A percentile compares a stretch with the other conserved stretches of the same genome.
Evolutionary conservation across 2,329 filamentous ascomycete genomes (phyloP).

Genomic region (Xylaria polymorpha): DNA sequence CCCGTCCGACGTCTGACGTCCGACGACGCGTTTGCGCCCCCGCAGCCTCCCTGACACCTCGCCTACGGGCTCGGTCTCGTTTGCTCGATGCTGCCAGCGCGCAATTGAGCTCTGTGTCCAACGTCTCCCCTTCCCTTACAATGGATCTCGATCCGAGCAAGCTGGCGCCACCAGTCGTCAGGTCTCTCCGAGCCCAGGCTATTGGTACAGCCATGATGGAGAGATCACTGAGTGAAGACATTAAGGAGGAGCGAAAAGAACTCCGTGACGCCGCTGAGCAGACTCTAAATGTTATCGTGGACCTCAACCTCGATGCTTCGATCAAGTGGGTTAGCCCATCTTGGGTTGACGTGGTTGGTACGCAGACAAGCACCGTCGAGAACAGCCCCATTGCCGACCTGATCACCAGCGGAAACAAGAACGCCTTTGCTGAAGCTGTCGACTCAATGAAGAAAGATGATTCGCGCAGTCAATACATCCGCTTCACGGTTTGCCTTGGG

Average conservation of each 20-base stretch:
- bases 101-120: conserved; percentile 47
- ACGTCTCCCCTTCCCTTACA: conserved; percentile 42
- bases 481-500: conserved; percentile 79
- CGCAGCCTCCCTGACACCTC: conserved; percentile 30
- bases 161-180: conserved; percentile 66
- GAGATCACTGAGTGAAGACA: conserved; percentile 83
- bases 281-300: conserved; percentile 94
- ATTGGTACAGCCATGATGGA: conserved; percentile 69
- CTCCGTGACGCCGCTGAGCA: conserved; percentile 95
- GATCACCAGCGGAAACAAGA: conserved; percentile 80
- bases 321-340: conserved; percentile 97
- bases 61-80: conserved; percentile 33
- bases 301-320: conserved; percentile 88
- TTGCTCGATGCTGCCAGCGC: conserved; percentile 52
- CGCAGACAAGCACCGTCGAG: conserved; percentile 75
- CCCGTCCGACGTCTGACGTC: conserved; percentile 33
- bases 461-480: conserved; percentile 89
- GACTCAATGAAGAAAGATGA: conserved; percentile 94
- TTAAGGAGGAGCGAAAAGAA: conserved; percentile 92
- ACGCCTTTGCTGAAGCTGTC: conserved; percentile 83
- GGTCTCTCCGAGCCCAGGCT: conserved; percentile 63
- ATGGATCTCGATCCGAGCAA: conserved; percentile 60
- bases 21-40: conserved; percentile 48
- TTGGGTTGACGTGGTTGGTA: conserved; percentile 93
- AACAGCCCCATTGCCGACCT: conserved; percentile 83